Evolutionary conservation across 106 monocot genomes (phyloP), one percentile per base, ranked within the genome.

Genomic region (Apostasia ramifera): DNA sequence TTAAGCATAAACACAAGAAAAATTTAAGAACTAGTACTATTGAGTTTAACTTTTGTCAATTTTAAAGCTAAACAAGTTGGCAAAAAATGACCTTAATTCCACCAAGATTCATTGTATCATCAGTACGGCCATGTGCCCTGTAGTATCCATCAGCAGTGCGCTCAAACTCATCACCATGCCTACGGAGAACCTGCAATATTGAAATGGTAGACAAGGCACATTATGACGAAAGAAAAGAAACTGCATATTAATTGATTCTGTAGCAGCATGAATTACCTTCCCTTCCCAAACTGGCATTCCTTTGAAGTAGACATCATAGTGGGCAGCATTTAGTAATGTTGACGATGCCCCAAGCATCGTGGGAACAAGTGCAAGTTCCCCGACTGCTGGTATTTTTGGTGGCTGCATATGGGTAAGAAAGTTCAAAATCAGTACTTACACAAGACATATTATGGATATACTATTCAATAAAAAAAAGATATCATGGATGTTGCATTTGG

Each of bases 41-140:
- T 26, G 26, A 26, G 26, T 26, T 26, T 26, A 26, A 26, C 26
- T 26, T 26, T 26, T 26, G 26, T 26, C 26, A 26, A 26, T 26
- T 26, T 26, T 26, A 26, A 26, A 26, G 26, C 26, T 26, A 26
- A 26, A 26, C 50, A 50, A 8, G 50, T 50, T 50, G 8, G 50
- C 50, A 50, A 50, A 50, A 50, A 50, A 50, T 50, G 8, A 92
- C 95, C 92, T 97, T 97, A 53, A 97, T 92, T 45, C 97, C 97
- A 72, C 97, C 97, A 57, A 97, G 92, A 82, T 97, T 97, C 97
- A 97, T 97, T 11, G 97, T 97, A 66, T 97, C 97, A 78, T 97
- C 97, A 45, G 89, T 89, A 70, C 97, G 89, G 44, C 97, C 97
- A 76, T 97, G 97, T 66, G 97, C 97, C 73, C 76, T 80, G 40